Percentiles rank a stretch among this genome's conserved stretches.
Conservation (phyloP, 306 rosid genomes). For the Quercus cerris region DNA sequence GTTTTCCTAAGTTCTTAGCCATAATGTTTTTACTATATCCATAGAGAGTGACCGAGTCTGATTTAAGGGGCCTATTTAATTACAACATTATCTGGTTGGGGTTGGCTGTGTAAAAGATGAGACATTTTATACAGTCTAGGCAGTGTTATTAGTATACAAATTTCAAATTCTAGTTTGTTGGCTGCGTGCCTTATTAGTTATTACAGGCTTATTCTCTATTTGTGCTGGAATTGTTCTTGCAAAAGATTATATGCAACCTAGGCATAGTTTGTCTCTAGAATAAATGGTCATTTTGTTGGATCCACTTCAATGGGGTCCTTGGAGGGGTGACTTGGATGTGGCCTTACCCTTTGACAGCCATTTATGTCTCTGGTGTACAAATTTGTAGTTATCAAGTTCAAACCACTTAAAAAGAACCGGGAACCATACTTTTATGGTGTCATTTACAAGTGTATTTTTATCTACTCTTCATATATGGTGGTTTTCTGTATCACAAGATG, state of each 20-base stretch:
- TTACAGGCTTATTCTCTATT: neutral
- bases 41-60: neutral
- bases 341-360: neutral
- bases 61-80: neutral
- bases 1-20: neutral
- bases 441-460: neutral
- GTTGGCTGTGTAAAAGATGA: neutral
- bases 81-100: neutral
- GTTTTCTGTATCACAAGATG: neutral
- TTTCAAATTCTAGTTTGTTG: neutral
- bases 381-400: neutral
- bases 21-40: neutral
- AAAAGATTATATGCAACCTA: neutral
- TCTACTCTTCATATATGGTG: neutral
- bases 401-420: neutral
- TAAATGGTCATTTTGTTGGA: neutral
- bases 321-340: neutral
- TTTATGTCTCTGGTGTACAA: neutral
- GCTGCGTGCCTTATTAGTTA: neutral
- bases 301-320: neutral
- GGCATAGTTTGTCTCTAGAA: neutral
- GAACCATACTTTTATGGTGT: neutral
- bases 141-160: neutral
- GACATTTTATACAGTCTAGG: neutral
- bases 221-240: neutral